Evolutionary conservation across 1,284 basidiomycete genomes (phyloP), one percentile per base, ranked within the genome.

Genomic region (Puccinia horiana): DNA sequence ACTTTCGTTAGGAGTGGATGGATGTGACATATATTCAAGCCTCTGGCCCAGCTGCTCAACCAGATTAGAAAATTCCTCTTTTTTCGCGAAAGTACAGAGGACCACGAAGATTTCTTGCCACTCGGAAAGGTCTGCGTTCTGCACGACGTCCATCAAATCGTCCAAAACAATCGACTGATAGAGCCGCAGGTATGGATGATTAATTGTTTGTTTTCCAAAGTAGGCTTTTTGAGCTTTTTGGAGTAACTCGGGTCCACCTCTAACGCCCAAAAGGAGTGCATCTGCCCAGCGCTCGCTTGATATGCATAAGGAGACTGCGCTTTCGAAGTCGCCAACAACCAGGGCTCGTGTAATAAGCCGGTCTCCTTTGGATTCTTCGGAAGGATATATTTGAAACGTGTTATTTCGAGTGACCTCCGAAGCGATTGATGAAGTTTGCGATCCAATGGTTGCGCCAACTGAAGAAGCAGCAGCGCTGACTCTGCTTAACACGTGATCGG

Each of bases 41-140:
- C 96, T 90, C 84, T 93, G 91, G 26, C 97, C 96, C 65, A 99
- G 91, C 86, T 96, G 94, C 87, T 98, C 96, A 1, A 93, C 92
- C 9, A 99, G 89, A 65, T 90, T 90, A 32, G 92, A 88, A 86
- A 98, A 99, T 85, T 98, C 95, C 54, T 94, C 92, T 76, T 90
- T 89, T 83, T 89, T 91, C 0, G 96, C 95, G 87, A 96, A 99
- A 0, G 96, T 98, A 89, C 96, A 98, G 20, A 98, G 88, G 2
- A 99, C 94, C 69, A 98, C 96, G 85, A 99, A 98, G 82, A 96
- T 94, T 87, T 98, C 96, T 84, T 93, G 92, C 97, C 96, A 99
- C 87, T 99, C 96, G 80, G 91, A 89, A 58, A 98, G 87, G 85
- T 99, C 95, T 23, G 95, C 96, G 85, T 98, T 97, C 87, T 97